A percentile compares a stretch with the other conserved stretches of the same genome.
Evolutionary conservation across 768 basidiomycete species (phyloP).

Genomic region (Myochromella boudieri): DNA sequence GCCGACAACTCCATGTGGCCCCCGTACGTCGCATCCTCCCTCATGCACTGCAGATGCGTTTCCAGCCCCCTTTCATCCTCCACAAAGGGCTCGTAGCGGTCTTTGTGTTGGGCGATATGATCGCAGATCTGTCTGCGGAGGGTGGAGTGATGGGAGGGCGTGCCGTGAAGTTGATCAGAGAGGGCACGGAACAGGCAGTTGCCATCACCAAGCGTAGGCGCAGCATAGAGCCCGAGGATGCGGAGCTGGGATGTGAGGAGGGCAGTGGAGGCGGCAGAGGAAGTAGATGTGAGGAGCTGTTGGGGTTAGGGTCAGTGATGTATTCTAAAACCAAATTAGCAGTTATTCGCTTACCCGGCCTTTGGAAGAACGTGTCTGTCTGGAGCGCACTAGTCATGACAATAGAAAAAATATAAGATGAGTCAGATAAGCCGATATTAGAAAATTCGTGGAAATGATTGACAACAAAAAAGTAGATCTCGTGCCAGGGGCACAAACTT

Average conservation of each 20-base stretch:
- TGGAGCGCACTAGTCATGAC: conserved; percentile 32
- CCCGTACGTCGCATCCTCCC: conserved; percentile 81
- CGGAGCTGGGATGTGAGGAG: conserved; percentile 73
- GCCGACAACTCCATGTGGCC: conserved; percentile 94
- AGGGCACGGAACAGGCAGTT: conserved; percentile 93
- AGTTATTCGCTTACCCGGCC: conserved; percentile 37
- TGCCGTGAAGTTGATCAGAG: conserved; percentile 83
- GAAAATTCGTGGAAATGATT: no score
- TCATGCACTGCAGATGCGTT: conserved; percentile 74
- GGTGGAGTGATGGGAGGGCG: conserved; percentile 63
- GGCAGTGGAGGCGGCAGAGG: conserved; percentile 17
- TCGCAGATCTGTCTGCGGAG: conserved; percentile 79
- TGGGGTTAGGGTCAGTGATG: conserved; percentile 23
- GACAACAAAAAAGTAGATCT: neutral
- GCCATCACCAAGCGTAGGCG: conserved; percentile 83
- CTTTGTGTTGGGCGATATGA: conserved; percentile 69
- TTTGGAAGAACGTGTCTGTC: conserved; percentile 38
- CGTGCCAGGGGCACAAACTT: conserved; percentile 18
- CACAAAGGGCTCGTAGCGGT: conserved; percentile 83
- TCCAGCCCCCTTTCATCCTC: conserved; percentile 79
- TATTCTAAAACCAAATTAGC: conserved; percentile 16
- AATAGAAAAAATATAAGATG: conserved; percentile 4
- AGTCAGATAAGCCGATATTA: neutral
- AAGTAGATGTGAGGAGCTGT: conserved; percentile 27
- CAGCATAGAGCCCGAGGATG: conserved; percentile 82